Percentiles rank a stretch among this genome's conserved stretches.
These are phyloP conservation scores for Suhomyces canberraensis DNA, from an alignment of 805 yeast genomes.

Conservation along the genomic window DNA sequence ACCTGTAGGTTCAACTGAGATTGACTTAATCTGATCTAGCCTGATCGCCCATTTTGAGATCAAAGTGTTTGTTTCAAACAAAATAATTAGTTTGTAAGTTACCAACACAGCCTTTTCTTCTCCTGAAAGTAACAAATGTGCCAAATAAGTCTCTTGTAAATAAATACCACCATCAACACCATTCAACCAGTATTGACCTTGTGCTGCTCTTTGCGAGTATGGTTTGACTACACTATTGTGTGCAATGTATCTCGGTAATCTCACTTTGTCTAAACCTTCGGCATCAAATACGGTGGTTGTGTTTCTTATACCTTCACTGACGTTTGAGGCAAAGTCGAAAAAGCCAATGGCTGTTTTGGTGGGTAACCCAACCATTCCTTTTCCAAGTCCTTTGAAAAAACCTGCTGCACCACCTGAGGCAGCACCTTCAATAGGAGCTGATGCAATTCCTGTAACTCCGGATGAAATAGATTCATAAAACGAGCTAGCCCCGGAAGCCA, in stretches of 20 bases:
- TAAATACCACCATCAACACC: conserved; percentile 76
- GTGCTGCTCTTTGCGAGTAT: conserved; percentile 77
- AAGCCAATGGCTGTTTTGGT: conserved; percentile 96
- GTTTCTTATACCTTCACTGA: conserved; percentile 89
- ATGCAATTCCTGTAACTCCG: conserved; percentile 86
- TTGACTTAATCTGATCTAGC: conserved; percentile 63
- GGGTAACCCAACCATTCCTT: conserved; percentile 92
- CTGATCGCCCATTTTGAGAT: conserved; percentile 68
- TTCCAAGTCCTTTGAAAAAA: conserved; percentile 89
- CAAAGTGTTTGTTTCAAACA: conserved; percentile 61
- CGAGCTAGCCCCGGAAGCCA: conserved; percentile 84
- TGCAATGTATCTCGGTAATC: conserved; percentile 77
- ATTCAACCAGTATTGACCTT: conserved; percentile 92
- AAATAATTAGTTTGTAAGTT: conserved; percentile 65
- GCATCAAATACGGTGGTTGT: conserved; percentile 88
- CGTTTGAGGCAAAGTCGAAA: conserved; percentile 86
- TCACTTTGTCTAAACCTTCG: conserved; percentile 70
- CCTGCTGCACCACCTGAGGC: conserved; percentile 86
- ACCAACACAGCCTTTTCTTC: conserved; percentile 74
- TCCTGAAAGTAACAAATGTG: conserved; percentile 81
- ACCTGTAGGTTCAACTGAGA: conserved; percentile 78
- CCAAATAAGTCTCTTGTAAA: conserved; percentile 71
- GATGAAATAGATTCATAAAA: conserved; percentile 82
- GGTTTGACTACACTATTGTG: conserved; percentile 72
- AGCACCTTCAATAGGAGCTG: conserved; percentile 89